Percentiles rank a stretch among this genome's conserved stretches.
phyloP scores from a whole-genome alignment of 345 rosid species.

The Hypericum perforatum region DNA sequence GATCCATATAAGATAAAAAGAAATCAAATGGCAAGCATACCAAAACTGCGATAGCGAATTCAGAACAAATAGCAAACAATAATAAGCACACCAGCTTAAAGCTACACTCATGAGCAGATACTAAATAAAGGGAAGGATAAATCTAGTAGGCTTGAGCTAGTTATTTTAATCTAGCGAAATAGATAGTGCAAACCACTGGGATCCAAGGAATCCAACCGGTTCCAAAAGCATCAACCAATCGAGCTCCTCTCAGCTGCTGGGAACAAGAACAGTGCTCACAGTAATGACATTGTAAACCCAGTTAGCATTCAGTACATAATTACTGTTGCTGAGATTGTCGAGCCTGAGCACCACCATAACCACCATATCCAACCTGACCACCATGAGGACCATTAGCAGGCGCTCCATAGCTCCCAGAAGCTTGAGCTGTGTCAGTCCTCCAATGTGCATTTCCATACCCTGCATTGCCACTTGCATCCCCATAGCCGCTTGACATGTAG shows the following conservation, averaged over 20 bases:
- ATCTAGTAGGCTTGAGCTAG: conserved; percentile 43
- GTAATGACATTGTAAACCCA: conserved; percentile 20
- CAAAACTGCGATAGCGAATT: conserved; percentile 33
- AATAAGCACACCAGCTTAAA: conserved; percentile 53
- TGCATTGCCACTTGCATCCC: conserved; percentile 46
- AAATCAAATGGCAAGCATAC: no score
- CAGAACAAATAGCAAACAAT: conserved; percentile 40
- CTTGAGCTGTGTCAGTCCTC: conserved; percentile 64
- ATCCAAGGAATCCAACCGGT: conserved; percentile 68
- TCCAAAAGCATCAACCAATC: conserved; percentile 35
- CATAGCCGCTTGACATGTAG: conserved; percentile 58
- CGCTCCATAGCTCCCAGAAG: conserved; percentile 56
- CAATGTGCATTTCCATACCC: conserved; percentile 65
- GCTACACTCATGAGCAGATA: conserved; percentile 56
- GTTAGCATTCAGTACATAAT: conserved; percentile 12
- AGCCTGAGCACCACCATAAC: conserved; percentile 54
- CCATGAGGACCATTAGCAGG: conserved; percentile 56
- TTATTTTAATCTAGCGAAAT: conserved; percentile 62
- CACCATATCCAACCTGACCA: conserved; percentile 62
- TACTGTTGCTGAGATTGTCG: conserved; percentile 79
- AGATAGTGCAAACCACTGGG: conserved; percentile 47
- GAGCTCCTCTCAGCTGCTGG: conserved; percentile 27
- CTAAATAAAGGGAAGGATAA: conserved; percentile 28
- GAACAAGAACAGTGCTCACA: conserved; percentile 11
- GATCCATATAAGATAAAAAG: conserved; percentile 13